Base-by-base conservation (phyloP, 1,284 basidiomycete genomes). In the Cystobasidium pallidum region DNA sequence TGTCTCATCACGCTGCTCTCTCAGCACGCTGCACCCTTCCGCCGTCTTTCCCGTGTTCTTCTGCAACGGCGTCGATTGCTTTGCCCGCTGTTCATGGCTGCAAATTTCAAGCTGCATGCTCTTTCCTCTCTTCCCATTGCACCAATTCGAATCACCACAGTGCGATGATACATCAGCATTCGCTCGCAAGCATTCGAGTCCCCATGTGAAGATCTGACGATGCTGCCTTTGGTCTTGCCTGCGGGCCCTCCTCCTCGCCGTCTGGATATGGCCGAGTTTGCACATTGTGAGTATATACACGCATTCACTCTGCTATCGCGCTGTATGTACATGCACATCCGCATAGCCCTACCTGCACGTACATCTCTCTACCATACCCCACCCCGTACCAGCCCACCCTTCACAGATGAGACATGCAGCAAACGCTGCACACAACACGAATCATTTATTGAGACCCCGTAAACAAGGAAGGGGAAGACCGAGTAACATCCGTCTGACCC, bases 361-460 rank as follows among this genome's bases (percentile, higher is more conserved):
- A 28, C 34, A 28, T 26, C 30, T 24, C 32, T 36, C 39, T 4
- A 3, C 30, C 52, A 30, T 28, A 55, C 32, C 39, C 26, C 19
- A 39, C n/a, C 57, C 24, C 57, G 2, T n/a, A 43, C 34, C 58
- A 43, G 13, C 49, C 58, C 34, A 34, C 34, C 32, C 24, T 45
- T 36, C 58, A 13, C 34, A 28, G 58, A 61, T 61, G 58, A 61
- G 26, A 43, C 41, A 43, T 61, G 58, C 58, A 61, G 58, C 41
- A 61, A 61, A 61, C 36, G 36, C 58, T 61, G 58, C 39, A 61
- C 26, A 43, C n/a, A 61, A 61, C 58, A 61, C 58, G 58, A 61
- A 61, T 41, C 34, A 61, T 24, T 45, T 28, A 26, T 43, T 61
- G 58, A 61, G 58, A 61, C 58, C 58, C 54, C n/a, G 30, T 54